These are phyloP conservation scores for Rheum nobile DNA, from an alignment of 148 eudicot genomes.

Conservation along the genomic window DNA sequence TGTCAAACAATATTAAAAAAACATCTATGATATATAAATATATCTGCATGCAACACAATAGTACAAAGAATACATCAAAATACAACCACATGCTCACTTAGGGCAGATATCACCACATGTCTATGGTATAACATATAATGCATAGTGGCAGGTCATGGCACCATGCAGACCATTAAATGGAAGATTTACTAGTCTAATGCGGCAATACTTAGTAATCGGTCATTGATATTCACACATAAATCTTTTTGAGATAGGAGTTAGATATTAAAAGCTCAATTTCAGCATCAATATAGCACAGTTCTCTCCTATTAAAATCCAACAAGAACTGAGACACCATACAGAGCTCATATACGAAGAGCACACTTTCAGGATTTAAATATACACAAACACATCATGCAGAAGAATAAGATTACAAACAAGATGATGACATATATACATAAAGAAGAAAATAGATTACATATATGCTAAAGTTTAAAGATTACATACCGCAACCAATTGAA, in stretches of 20 bases:
- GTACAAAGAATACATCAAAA: not conserved
- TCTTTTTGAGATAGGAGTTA: not conserved
- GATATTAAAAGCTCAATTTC: not conserved
- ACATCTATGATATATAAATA: not conserved
- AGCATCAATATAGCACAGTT: not conserved
- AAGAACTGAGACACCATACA: not conserved
- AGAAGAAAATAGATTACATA: not conserved
- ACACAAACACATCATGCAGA: not conserved
- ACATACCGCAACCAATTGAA: conserved; percentile 55
- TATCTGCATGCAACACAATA: not conserved
- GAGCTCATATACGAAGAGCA: not conserved
- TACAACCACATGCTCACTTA: not conserved
- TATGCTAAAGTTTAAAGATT: not conserved
- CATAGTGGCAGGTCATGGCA: not conserved
- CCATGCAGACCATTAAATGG: not conserved
- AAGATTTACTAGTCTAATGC: not conserved
- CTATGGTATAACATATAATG: not conserved
- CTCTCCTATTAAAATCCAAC: not conserved
- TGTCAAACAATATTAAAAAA: not conserved
- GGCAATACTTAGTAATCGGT: not conserved
- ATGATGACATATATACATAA: not conserved
- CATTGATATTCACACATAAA: not conserved
- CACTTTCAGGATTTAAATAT: not conserved
- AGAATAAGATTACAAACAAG: not conserved
- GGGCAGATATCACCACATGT: not conserved